phyloP scores from a whole-genome alignment of 1,284 basidiomycete species.

The Xerocomus tenax region DNA sequence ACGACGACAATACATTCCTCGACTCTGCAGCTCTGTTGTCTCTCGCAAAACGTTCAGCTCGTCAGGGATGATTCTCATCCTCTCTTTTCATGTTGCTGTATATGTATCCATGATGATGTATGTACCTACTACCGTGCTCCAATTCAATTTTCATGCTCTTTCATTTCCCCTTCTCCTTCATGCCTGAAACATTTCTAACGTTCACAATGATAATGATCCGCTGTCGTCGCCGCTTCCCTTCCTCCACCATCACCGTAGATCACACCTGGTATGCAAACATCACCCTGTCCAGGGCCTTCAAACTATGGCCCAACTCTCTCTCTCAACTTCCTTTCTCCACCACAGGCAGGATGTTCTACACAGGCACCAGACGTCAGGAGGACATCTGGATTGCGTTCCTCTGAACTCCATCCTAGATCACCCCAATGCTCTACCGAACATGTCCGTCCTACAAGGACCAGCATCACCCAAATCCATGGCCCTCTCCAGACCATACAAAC shows the following conservation, averaged over 20 bases:
- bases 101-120: no score
- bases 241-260: background rate
- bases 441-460: background rate
- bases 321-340: conserved; percentile 1
- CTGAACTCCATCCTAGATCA: background rate
- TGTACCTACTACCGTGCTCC: no score
- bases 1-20: no score
- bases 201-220: no score
- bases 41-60: no score
- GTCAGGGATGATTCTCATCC: no score
- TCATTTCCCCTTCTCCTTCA: no score
- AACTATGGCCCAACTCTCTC: conserved; percentile 3
- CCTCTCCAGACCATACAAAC: background rate
- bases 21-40: no score
- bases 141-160: no score
- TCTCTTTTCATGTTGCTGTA: no score
- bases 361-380: conserved; percentile 3
- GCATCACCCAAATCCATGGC: background rate
- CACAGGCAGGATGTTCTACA: background rate
- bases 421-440: background rate
- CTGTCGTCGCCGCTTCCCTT: background rate
- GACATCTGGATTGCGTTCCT: conserved; percentile 8
- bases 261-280: conserved; percentile 2
- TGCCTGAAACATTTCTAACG: no score
- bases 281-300: background rate